phyloP scores from a whole-genome alignment of 768 basidiomycete species.

The Boletus pseudopeckii region DNA sequence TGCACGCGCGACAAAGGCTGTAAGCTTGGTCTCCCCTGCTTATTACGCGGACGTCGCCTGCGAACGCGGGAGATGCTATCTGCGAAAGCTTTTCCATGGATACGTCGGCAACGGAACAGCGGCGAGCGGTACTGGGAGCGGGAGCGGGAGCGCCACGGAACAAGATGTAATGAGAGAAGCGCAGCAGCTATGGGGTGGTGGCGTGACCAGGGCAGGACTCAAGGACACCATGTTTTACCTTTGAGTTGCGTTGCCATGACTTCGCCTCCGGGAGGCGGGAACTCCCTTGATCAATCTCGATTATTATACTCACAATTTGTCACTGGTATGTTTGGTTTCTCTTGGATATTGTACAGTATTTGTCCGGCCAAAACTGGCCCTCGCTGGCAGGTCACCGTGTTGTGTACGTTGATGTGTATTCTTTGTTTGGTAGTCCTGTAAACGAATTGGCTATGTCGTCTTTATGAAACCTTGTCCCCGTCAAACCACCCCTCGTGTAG shows the following conservation, averaged over 20 bases:
- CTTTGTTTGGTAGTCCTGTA: not conserved
- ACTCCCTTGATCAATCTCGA: not conserved
- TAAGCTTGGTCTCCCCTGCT: conserved; percentile 36
- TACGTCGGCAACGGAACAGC: conserved; percentile 23
- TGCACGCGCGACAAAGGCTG: conserved; percentile 53
- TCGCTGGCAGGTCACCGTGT: too few species aligned
- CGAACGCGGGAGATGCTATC: conserved; percentile 52
- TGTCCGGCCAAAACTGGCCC: not conserved
- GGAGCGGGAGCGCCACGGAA: conserved; percentile 39
- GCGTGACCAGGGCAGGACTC: conserved; percentile 46
- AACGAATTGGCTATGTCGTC: not conserved
- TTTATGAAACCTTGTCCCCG: too few species aligned
- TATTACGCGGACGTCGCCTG: conserved; percentile 48
- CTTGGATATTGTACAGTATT: not conserved
- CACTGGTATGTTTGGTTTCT: not conserved
- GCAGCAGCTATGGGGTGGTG: conserved; percentile 48
- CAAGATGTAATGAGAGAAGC: conserved; percentile 57
- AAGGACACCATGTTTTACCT: conserved; percentile 79
- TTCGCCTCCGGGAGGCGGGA: not conserved
- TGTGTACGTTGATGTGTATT: not conserved
- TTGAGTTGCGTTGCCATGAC: conserved; percentile 25
- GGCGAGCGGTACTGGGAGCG: conserved; percentile 31
- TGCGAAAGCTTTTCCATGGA: conserved; percentile 47
- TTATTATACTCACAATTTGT: not conserved
- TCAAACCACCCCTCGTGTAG: not conserved